Conservation (phyloP, 1,284 basidiomycete species). For the Bjerkandera adusta region DNA sequence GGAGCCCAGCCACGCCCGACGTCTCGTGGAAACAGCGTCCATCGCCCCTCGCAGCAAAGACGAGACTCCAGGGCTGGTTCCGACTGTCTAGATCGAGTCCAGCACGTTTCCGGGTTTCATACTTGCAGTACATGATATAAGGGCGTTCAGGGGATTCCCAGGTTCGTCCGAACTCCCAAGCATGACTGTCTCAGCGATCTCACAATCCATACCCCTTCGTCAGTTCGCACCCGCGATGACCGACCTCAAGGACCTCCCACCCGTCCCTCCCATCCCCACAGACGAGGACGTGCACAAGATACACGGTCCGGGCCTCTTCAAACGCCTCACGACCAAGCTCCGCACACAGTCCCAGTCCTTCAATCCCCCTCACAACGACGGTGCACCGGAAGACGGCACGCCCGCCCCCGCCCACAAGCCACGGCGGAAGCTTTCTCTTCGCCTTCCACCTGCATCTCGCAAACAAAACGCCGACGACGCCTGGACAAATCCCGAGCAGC, state of each 20-base stretch:
- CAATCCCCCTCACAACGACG: not conserved
- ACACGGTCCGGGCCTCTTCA: constrained; percentile 9
- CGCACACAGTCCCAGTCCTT: constrained; percentile 12
- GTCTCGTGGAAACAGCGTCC: too few relatives aligned
- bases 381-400: constrained; percentile 2
- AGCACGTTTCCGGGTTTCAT: too few relatives aligned
- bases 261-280: constrained; percentile 1
- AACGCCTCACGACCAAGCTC: constrained; percentile 15
- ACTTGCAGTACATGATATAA: too few relatives aligned
- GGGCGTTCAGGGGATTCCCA: too few relatives aligned
- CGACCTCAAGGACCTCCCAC: constrained; percentile 13
- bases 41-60: too few relatives aligned
- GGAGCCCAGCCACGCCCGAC: too few relatives aligned
- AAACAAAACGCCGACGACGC: constrained; percentile 20
- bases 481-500: constrained; percentile 26
- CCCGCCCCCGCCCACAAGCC: not conserved
- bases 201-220: too few relatives aligned
- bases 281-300: constrained; percentile 6
- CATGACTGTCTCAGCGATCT: too few relatives aligned
- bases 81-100: too few relatives aligned
- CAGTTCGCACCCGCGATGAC: too few relatives aligned
- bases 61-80: too few relatives aligned
- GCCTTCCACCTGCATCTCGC: constrained; percentile 17
- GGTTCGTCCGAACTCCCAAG: too few relatives aligned
- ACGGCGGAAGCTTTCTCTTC: constrained; percentile 16